Evolutionary conservation across 352 stramenopile species (phyloP).

Genomic region (Pythium aquatile): DNA sequence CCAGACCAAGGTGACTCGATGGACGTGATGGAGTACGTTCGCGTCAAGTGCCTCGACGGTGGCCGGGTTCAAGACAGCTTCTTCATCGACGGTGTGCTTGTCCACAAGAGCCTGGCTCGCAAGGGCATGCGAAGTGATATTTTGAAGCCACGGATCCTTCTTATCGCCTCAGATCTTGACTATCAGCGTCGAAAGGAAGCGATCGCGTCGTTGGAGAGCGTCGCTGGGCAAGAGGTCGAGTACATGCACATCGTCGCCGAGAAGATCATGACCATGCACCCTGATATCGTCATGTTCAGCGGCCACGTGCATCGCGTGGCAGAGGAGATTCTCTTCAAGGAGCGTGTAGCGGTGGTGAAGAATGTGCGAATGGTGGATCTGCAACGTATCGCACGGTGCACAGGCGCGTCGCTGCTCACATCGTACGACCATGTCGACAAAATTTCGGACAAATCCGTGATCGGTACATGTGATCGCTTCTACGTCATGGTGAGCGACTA

Average conservation of each 20-base stretch:
- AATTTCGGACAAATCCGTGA: constrained; percentile 70
- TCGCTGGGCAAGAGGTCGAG: constrained; percentile 82
- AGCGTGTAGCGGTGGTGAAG: constrained; percentile 80
- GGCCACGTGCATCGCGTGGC: constrained; percentile 83
- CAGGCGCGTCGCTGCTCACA: constrained; percentile 71
- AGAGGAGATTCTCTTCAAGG: constrained; percentile 76
- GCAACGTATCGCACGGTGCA: constrained; percentile 75
- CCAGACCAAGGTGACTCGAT: constrained; percentile 70
- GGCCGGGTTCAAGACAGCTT: constrained; percentile 79
- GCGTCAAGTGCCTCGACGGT: constrained; percentile 77
- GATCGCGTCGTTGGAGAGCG: constrained; percentile 80
- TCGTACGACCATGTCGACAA: constrained; percentile 89
- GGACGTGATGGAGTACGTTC: constrained; percentile 87
- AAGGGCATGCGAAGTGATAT: constrained; percentile 86
- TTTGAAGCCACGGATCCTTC: constrained; percentile 72
- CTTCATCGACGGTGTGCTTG: constrained; percentile 87
- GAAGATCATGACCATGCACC: constrained; percentile 83
- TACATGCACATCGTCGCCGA: constrained; percentile 91
- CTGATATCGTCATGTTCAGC: constrained; percentile 85
- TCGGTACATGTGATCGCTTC: constrained; percentile 80
- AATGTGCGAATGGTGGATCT: constrained; percentile 80
- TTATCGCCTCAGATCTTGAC: constrained; percentile 80
- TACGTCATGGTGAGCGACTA: constrained; percentile 83
- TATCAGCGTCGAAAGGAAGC: constrained; percentile 85
- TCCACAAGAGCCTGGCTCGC: constrained; percentile 80